Evolutionary conservation across 495 filamentous ascomycete species (phyloP).

Genomic region (Xylaria sp.): DNA sequence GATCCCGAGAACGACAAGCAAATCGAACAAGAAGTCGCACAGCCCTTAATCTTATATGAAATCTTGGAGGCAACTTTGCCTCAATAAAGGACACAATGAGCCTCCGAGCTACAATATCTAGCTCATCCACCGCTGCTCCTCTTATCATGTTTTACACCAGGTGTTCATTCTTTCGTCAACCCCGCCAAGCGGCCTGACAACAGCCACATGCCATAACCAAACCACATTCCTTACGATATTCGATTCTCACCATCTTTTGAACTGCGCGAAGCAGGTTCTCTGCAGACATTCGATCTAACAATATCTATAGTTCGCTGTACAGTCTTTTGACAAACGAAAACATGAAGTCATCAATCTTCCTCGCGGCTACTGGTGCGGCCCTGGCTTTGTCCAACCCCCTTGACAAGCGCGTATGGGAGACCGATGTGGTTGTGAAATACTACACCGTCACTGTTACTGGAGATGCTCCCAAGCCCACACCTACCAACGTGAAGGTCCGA

Average conservation of each 20-base stretch:
- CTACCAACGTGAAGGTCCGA: slow-evolving; percentile 31
- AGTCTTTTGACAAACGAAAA: slow-evolving; percentile 32
- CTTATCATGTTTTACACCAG: not conserved
- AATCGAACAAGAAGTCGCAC: not conserved
- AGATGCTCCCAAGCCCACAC: slow-evolving; percentile 19
- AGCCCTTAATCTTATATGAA: not conserved
- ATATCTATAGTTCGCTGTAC: slow-evolving; percentile 30
- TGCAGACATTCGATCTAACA: slow-evolving; percentile 28
- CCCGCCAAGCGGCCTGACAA: slow-evolving; percentile 28
- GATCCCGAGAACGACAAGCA: slow-evolving; percentile 1
- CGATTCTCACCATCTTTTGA: slow-evolving; percentile 27
- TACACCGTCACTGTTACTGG: slow-evolving; percentile 65
- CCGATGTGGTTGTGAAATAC: slow-evolving; percentile 63
- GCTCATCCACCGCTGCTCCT: not conserved
- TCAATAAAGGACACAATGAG: not conserved
- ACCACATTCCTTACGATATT: slow-evolving; percentile 38
- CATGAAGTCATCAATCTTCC: slow-evolving; percentile 73
- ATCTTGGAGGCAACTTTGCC: not conserved
- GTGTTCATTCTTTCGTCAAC: slow-evolving; percentile 8
- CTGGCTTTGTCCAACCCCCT: slow-evolving; percentile 66
- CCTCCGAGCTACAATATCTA: not conserved
- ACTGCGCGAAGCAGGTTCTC: slow-evolving; percentile 11
- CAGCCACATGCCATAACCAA: slow-evolving; percentile 33
- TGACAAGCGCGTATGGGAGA: slow-evolving; percentile 62
- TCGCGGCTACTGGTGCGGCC: slow-evolving; percentile 68